A percentile compares a stretch with the other conserved stretches of the same genome.
Evolutionary conservation across 2,329 filamentous ascomycete genomes (phyloP).

Genomic region (Aspergillus neotritici): DNA sequence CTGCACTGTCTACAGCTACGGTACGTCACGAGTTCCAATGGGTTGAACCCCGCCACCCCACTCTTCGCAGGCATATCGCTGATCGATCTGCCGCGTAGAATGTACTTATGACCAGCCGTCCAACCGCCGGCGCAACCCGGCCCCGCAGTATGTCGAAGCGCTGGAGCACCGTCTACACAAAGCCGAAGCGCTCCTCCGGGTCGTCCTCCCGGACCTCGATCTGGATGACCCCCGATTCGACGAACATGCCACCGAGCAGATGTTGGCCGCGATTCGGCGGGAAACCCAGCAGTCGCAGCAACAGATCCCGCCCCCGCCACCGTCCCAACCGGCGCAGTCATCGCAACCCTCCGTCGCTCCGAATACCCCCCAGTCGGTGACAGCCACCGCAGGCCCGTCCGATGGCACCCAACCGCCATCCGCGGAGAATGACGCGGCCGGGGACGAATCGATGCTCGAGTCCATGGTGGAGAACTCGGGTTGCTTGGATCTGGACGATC

Average conservation of each 20-base stretch:
- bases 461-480: constrained; percentile 95
- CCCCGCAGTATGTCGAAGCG: constrained; percentile 87
- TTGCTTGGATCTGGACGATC: constrained; percentile 83
- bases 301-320: constrained; percentile 6
- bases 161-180: constrained; percentile 77
- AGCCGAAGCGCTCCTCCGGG: constrained; percentile 71
- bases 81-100: constrained; percentile 49
- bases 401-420: constrained; percentile 3
- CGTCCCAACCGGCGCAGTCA: constrained; percentile 13
- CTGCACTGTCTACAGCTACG: constrained; percentile 97
- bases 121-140: constrained; percentile 82
- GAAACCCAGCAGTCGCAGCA: constrained; percentile 19
- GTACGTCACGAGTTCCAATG: constrained; percentile 47
- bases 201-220: constrained; percentile 77
- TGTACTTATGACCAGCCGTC: constrained; percentile 95
- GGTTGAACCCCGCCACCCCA: not conserved
- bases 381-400: constrained; percentile 13
- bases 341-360: constrained; percentile 7
- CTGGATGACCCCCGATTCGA: constrained; percentile 81
- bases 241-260: constrained; percentile 64
- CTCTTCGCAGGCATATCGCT: not conserved
- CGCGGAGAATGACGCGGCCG: constrained; percentile 35
- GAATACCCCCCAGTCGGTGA: constrained; percentile 14
- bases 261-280: constrained; percentile 44
- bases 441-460: constrained; percentile 68